Evolutionary conservation across 2,329 filamentous ascomycete genomes (phyloP).

Genomic region (Diplodia scrobiculata): DNA sequence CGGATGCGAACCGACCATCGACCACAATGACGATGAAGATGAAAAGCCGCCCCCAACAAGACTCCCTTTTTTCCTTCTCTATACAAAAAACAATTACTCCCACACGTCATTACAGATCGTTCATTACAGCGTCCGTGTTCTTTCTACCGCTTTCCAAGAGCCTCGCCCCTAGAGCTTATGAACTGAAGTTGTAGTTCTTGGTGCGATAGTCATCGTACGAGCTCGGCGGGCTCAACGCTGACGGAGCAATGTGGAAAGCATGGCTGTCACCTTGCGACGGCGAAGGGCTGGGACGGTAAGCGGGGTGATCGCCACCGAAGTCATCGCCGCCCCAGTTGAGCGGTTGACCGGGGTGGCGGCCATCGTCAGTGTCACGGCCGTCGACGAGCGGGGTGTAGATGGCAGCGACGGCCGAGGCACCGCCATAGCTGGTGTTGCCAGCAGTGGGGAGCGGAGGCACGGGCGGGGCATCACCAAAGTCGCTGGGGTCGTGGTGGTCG

Average conservation of each 20-base stretch:
- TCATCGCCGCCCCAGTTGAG: constrained; percentile 33
- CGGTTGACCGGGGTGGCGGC: constrained; percentile 45
- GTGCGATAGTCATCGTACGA: constrained; percentile 28
- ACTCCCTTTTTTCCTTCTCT: background rate
- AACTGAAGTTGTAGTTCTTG: constrained; percentile 19
- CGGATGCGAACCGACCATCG: background rate
- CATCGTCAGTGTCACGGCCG: constrained; percentile 44
- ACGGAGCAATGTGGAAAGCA: constrained; percentile 18
- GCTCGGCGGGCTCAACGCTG: constrained; percentile 16
- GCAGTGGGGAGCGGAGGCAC: constrained; percentile 18
- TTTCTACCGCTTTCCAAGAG: background rate
- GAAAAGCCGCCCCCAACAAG: background rate
- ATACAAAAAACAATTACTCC: background rate
- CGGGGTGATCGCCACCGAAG: constrained; percentile 14
- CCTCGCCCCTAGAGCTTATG: background rate
- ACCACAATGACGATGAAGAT: background rate
- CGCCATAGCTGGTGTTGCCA: background rate
- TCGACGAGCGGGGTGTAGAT: constrained; percentile 25
- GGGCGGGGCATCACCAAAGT: constrained; percentile 31
- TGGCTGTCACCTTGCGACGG: constrained; percentile 3
- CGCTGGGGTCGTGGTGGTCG: constrained; percentile 48
- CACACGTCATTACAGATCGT: background rate
- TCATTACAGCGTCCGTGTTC: background rate
- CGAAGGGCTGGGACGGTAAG: constrained; percentile 8
- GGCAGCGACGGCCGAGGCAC: background rate